These are phyloP conservation scores for Xylariaceae sp. DNA, from an alignment of 2,329 filamentous ascomycete species.

Conservation along the genomic window DNA sequence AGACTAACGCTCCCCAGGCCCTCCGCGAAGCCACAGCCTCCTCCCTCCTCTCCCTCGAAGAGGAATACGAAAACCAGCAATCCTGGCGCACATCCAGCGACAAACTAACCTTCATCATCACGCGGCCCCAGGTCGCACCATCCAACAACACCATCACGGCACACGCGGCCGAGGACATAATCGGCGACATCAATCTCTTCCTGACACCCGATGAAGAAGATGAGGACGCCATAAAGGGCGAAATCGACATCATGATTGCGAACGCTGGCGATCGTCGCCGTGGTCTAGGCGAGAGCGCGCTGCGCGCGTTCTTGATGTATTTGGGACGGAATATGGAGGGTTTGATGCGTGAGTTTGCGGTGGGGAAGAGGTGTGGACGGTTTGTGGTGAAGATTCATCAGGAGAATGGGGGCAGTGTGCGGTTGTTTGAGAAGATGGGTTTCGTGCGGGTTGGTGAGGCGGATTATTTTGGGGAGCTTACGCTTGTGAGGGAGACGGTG, in stretches of 20 bases:
- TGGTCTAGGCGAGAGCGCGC: slow-evolving; percentile 37
- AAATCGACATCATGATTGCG: slow-evolving; percentile 34
- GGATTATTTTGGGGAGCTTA: slow-evolving; percentile 58
- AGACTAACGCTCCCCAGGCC: slow-evolving; percentile 40
- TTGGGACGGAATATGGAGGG: slow-evolving; percentile 47
- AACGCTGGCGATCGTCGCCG: slow-evolving; percentile 20
- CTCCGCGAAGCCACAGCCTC: slow-evolving; percentile 84
- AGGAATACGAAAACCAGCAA: slow-evolving; percentile 87
- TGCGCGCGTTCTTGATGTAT: slow-evolving; percentile 66
- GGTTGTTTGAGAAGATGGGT: slow-evolving; percentile 47
- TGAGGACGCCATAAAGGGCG: slow-evolving; percentile 30
- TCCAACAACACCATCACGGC: background rate
- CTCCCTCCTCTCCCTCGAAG: slow-evolving; percentile 69
- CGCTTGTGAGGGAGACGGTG: slow-evolving; percentile 40
- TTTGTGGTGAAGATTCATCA: slow-evolving; percentile 57
- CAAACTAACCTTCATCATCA: slow-evolving; percentile 93
- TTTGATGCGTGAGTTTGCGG: slow-evolving; percentile 54
- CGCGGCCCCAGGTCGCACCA: background rate
- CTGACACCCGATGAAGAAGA: slow-evolving; percentile 55
- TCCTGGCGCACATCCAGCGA: slow-evolving; percentile 78
- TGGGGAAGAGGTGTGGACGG: slow-evolving; percentile 13
- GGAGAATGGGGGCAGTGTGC: slow-evolving; percentile 47
- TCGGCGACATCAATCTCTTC: slow-evolving; percentile 80
- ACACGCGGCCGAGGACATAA: slow-evolving; percentile 47
- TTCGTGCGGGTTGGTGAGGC: slow-evolving; percentile 48